Evolutionary conservation across 805 yeast genomes (phyloP).

Genomic region (Candida anglica): DNA sequence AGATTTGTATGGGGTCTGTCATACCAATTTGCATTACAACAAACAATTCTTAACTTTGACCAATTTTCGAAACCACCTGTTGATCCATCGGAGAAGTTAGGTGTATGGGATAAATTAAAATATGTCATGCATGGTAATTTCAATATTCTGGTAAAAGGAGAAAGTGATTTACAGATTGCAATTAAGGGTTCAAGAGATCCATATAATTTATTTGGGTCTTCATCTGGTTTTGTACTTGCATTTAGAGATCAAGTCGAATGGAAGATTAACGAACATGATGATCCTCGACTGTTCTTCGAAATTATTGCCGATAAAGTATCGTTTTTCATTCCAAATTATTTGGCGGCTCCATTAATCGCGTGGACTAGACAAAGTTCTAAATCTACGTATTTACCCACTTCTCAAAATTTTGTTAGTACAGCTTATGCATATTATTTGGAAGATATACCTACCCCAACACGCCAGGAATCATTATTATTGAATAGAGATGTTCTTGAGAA

Average conservation of each 20-base stretch:
- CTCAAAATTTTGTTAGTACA: conserved; percentile 39
- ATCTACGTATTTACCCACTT: conserved; percentile 43
- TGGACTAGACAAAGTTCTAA: conserved; percentile 54
- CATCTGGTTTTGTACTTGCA: conserved; percentile 74
- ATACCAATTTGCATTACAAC: conserved; percentile 79
- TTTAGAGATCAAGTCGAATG: conserved; percentile 63
- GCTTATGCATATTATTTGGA: conserved; percentile 48
- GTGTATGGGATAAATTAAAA: conserved; percentile 90
- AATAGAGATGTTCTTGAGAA: conserved; percentile 39
- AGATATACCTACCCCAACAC: conserved; percentile 9
- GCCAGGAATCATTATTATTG: neutral
- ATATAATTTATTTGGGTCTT: conserved; percentile 57
- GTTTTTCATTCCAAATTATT: conserved; percentile 75
- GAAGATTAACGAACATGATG: conserved; percentile 59
- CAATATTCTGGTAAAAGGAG: conserved; percentile 45
- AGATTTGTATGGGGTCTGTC: conserved; percentile 82
- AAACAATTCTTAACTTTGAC: conserved; percentile 71
- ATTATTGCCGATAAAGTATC: conserved; percentile 59
- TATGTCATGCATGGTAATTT: conserved; percentile 72
- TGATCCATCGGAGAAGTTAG: conserved; percentile 80
- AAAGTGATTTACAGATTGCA: conserved; percentile 50
- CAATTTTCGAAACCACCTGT: conserved; percentile 85
- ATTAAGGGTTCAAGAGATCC: conserved; percentile 81
- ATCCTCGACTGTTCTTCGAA: conserved; percentile 63
- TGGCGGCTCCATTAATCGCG: conserved; percentile 44